A percentile compares a stretch with the other conserved stretches of the same genome.
Conservation (phyloP, 208 protist genomes). For the Trypanosoma boissoni region DNA sequence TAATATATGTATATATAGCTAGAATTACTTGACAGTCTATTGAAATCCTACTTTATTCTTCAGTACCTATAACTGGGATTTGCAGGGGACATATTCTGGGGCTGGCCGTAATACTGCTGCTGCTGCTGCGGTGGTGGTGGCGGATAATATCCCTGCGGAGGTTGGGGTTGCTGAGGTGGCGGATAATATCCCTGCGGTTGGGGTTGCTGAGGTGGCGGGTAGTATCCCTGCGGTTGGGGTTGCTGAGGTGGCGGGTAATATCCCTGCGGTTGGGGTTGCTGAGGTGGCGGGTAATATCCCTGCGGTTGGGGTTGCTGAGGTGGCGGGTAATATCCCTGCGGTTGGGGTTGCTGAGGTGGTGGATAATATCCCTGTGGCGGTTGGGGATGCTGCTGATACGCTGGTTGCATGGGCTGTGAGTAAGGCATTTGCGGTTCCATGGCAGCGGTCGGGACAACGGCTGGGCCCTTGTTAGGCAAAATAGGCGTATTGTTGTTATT, state of each 20-base stretch:
- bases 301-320: conserved; percentile 18
- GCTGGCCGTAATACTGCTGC: conserved; percentile 11
- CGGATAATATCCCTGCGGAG: conserved; percentile 21
- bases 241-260: conserved; percentile 19
- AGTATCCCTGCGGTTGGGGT: conserved; percentile 21
- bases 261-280: conserved; percentile 1
- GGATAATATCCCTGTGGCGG: conserved; percentile 8
- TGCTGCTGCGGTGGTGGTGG: conserved; percentile 10
- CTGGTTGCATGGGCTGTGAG: conserved; percentile 4
- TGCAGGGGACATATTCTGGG: no score
- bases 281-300: conserved; percentile 19
- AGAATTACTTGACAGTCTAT: no score
- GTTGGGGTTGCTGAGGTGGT: conserved; percentile 10
- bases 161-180: conserved; percentile 15
- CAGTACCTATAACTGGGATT: no score
- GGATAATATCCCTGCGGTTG: conserved; percentile 18
- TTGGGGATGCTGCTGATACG: conserved; percentile 6
- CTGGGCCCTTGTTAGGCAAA: conserved; percentile 9
- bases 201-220: conserved; percentile 24
- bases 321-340: conserved; percentile 14
- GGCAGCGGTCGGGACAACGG: conserved; percentile 20
- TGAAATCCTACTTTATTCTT: no score
- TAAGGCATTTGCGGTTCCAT: conserved; percentile 19
- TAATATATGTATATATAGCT: no score
- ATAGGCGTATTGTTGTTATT: conserved; percentile 19